These are phyloP conservation scores for Neofusicoccum kwambonambiense DNA, from an alignment of 2,329 filamentous ascomycete genomes.

Conservation along the genomic window DNA sequence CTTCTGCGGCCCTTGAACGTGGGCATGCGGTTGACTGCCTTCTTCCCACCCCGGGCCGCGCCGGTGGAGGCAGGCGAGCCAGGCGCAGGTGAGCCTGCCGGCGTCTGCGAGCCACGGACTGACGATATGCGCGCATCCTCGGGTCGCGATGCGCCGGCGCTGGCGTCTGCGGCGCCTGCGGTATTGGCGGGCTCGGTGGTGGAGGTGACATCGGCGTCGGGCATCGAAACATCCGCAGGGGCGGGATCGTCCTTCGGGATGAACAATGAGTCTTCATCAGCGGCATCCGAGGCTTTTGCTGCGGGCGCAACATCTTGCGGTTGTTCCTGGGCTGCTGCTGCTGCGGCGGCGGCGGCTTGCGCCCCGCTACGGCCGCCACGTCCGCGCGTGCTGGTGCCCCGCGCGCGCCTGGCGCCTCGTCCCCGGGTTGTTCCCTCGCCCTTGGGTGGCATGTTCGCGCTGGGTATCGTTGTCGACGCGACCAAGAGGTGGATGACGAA, in stretches of 20 bases:
- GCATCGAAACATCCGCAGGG: slow-evolving; percentile 12
- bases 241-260: slow-evolving; percentile 18
- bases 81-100: slow-evolving; percentile 23
- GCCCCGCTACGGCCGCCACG: slow-evolving; percentile 19
- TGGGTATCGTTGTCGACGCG: background rate
- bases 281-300: background rate
- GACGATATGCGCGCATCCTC: background rate
- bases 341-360: slow-evolving; percentile 21
- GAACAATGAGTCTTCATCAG: slow-evolving; percentile 22
- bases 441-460: slow-evolving; percentile 34
- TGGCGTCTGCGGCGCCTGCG: background rate
- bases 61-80: slow-evolving; percentile 33
- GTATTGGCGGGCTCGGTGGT: background rate
- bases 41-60: slow-evolving; percentile 29
- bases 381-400: slow-evolving; percentile 23
- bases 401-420: slow-evolving; percentile 22
- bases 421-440: slow-evolving; percentile 22
- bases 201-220: background rate
- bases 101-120: slow-evolving; percentile 4
- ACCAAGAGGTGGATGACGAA: slow-evolving; percentile 1
- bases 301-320: slow-evolving; percentile 21
- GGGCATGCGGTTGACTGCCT: slow-evolving; percentile 32
- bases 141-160: slow-evolving; percentile 2
- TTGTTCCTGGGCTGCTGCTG: slow-evolving; percentile 23
- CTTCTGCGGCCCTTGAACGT: slow-evolving; percentile 46